phyloP scores from a whole-genome alignment of 768 basidiomycete species.

The Lactarius akahatsu region DNA sequence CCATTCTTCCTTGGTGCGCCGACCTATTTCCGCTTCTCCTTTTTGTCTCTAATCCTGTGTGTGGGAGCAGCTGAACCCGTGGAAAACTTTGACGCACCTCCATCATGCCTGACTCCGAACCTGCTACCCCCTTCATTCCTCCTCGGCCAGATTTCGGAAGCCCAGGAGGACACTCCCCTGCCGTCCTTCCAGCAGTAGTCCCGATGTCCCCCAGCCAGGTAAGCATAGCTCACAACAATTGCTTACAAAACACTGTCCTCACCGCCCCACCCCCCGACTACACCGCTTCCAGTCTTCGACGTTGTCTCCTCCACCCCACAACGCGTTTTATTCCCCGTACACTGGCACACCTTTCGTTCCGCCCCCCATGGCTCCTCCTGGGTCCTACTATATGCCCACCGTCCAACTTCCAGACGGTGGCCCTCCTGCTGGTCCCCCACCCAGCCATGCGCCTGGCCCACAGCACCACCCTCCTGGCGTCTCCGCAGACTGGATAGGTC shows the following conservation, averaged over 20 bases:
- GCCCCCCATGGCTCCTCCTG: constrained; percentile 27
- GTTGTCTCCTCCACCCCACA: constrained; percentile 24
- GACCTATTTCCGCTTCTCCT: constrained; percentile 12
- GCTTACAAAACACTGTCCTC: constrained; percentile 10
- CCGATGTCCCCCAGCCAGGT: constrained; percentile 32
- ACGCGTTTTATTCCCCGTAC: constrained; percentile 26
- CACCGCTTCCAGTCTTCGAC: constrained; percentile 26
- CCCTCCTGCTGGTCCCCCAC: constrained; percentile 9
- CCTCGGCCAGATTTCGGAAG: constrained; percentile 32
- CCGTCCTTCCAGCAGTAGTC: constrained; percentile 32
- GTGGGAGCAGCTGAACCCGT: constrained; percentile 22
- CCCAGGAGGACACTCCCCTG: constrained; percentile 29
- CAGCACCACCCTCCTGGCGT: constrained; percentile 32
- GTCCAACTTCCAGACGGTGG: constrained; percentile 32
- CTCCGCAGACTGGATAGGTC: constrained; percentile 37
- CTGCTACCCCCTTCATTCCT: constrained; percentile 36
- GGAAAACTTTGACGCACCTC: constrained; percentile 10
- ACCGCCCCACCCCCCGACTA: background rate
- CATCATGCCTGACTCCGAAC: constrained; percentile 28
- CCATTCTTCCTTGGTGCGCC: constrained; percentile 4
- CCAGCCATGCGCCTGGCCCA: constrained; percentile 17
- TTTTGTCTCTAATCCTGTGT: constrained; percentile 7
- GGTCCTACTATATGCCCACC: constrained; percentile 38
- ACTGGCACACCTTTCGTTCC: constrained; percentile 29
- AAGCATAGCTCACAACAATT: background rate